Evolutionary conservation across 2,329 filamentous ascomycete species (phyloP).

Genomic region (Colletotrichum sp.): DNA sequence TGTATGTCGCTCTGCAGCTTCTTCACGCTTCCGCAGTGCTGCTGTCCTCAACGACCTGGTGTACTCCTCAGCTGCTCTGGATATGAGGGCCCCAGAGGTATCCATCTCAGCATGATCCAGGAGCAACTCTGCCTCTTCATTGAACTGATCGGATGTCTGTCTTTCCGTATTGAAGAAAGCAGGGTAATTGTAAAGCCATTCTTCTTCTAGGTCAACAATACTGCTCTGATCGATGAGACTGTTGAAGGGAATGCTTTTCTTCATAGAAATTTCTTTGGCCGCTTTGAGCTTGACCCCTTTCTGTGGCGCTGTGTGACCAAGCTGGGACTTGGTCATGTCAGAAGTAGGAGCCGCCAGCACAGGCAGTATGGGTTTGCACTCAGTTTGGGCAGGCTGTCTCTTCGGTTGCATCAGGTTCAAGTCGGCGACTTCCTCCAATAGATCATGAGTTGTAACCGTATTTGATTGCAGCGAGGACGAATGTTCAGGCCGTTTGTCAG

Average conservation of each 20-base stretch:
- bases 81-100: not conserved
- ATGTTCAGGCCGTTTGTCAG: accelerated
- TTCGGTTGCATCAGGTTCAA: not conserved
- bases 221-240: not conserved
- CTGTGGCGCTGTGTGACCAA: accelerated
- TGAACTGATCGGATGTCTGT: accelerated
- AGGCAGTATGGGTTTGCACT: accelerated
- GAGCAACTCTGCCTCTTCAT: not conserved
- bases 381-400: not conserved
- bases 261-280: not conserved
- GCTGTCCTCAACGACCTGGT: accelerated
- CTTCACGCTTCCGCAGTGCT: not conserved
- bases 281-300: not conserved
- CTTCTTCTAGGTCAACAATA: not conserved
- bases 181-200: not conserved
- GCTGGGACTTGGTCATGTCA: not conserved
- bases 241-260: not conserved
- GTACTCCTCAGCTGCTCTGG: not conserved
- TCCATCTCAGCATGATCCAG: accelerated
- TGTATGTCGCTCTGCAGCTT: not conserved
- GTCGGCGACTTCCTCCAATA: accelerated
- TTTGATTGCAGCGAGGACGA: accelerated
- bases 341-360: not conserved
- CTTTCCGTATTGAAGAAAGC: accelerated
- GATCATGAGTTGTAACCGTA: accelerated